These are phyloP conservation scores for Colletotrichum sidae DNA, from an alignment of 2,329 filamentous ascomycete genomes.

Conservation along the genomic window DNA sequence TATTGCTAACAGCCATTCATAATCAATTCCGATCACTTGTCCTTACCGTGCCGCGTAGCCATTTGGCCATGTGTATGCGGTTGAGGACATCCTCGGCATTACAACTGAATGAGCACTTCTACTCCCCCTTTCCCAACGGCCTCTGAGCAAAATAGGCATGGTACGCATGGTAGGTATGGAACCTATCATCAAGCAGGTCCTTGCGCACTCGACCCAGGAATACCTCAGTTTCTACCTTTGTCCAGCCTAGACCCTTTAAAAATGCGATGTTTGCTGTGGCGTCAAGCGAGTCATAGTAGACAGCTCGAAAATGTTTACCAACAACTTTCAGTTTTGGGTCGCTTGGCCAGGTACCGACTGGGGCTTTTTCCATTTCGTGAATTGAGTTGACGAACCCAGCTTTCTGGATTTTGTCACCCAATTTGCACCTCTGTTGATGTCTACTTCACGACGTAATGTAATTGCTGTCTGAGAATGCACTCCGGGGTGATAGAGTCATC, in stretches of 20 bases:
- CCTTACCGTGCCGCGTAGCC: no score
- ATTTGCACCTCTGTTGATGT: conserved; percentile 37
- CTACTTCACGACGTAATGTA: conserved; percentile 36
- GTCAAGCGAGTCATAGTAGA: background rate
- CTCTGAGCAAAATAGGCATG: conserved; percentile 2
- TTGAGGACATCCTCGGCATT: no score
- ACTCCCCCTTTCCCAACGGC: background rate
- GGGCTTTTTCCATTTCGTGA: conserved; percentile 47
- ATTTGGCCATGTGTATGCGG: no score
- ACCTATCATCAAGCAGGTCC: background rate
- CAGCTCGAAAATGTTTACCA: conserved; percentile 42
- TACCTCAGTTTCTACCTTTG: conserved; percentile 1
- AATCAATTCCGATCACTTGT: no score
- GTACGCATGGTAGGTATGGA: conserved; percentile 3
- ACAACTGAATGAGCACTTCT: background rate
- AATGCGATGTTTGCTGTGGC: background rate
- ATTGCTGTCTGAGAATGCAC: background rate
- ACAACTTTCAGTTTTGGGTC: conserved; percentile 54
- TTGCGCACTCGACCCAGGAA: conserved; percentile 12
- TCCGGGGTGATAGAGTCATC: conserved; percentile 40
- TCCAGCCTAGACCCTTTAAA: conserved; percentile 21
- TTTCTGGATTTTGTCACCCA: conserved; percentile 32
- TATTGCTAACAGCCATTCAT: no score
- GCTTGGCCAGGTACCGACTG: conserved; percentile 54
- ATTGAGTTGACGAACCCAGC: conserved; percentile 45